phyloP scores from a whole-genome alignment of 176 grass and related monocot genomes.

The Avena insularis region DNA sequence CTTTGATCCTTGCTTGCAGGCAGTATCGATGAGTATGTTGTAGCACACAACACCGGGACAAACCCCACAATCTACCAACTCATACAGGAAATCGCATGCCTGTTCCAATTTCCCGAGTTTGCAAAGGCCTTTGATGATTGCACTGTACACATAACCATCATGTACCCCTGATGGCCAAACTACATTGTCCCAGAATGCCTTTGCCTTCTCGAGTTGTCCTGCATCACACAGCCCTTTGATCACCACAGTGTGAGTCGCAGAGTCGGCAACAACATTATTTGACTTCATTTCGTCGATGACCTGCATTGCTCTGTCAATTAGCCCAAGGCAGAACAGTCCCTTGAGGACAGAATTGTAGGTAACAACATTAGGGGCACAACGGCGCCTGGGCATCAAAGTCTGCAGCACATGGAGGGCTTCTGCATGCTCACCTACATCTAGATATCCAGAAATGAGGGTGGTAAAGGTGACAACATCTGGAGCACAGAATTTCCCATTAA shows the following conservation, averaged over 20 bases:
- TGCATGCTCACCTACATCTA: slow-evolving; percentile 56
- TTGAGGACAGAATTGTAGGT: slow-evolving; percentile 69
- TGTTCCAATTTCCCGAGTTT: slow-evolving; percentile 65
- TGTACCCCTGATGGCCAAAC: slow-evolving; percentile 84
- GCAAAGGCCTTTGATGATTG: slow-evolving; percentile 69
- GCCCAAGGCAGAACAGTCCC: slow-evolving; percentile 57
- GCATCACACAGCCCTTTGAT: slow-evolving; percentile 67
- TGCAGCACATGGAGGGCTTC: slow-evolving; percentile 67
- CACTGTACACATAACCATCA: slow-evolving; percentile 81
- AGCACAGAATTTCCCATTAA: slow-evolving; percentile 69
- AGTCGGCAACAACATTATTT: slow-evolving; percentile 49
- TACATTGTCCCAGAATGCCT: slow-evolving; percentile 76
- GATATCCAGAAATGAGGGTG: slow-evolving; percentile 68
- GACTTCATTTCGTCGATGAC: slow-evolving; percentile 65
- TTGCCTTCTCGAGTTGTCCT: slow-evolving; percentile 57
- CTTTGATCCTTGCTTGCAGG: slow-evolving; percentile 67
- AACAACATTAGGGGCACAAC: slow-evolving; percentile 65
- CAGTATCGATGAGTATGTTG: slow-evolving; percentile 76
- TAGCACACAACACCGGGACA: slow-evolving; percentile 72
- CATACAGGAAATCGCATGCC: slow-evolving; percentile 89
- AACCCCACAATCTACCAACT: slow-evolving; percentile 66
- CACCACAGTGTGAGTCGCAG: slow-evolving; percentile 54
- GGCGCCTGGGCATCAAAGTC: slow-evolving; percentile 53
- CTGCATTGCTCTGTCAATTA: slow-evolving; percentile 65
- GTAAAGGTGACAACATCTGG: slow-evolving; percentile 90